phyloP scores from a whole-genome alignment of 169 alveolate species.

The Amoebophrya sp. region DNA sequence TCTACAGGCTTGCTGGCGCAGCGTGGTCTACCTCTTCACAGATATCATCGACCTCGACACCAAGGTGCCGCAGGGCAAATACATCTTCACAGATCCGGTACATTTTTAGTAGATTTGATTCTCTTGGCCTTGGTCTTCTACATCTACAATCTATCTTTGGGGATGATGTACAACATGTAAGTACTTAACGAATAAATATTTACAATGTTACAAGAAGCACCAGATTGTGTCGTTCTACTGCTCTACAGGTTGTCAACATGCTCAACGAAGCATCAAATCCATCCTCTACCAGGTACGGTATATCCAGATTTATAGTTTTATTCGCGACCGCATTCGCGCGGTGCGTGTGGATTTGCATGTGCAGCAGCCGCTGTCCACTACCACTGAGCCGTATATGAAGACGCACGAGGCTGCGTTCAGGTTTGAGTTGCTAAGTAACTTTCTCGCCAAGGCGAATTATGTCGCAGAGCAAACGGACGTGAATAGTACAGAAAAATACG shows the following conservation, averaged over 20 bases:
- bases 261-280: no score
- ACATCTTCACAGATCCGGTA: not conserved
- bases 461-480: not conserved
- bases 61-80: not conserved
- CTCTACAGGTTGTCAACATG: no score
- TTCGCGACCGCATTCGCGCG: slow-evolving; percentile 9
- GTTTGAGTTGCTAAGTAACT: not conserved
- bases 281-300: not conserved
- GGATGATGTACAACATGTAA: no score
- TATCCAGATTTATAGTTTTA: not conserved
- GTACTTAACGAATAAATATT: no score
- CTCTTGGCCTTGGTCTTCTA: no score
- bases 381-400: not conserved
- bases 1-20: not conserved
- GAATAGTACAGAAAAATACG: not conserved
- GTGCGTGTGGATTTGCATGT: slow-evolving; percentile 2
- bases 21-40: not conserved
- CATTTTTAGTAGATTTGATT: not conserved
- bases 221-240: no score
- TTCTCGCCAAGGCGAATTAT: not conserved
- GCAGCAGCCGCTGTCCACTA: slow-evolving; percentile 6
- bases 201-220: no score
- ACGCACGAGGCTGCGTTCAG: slow-evolving; percentile 14
- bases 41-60: not conserved
- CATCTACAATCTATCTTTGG: no score